Evolutionary conservation across 2,329 filamentous ascomycete species (phyloP).

Genomic region (Rutstroemia sp.): DNA sequence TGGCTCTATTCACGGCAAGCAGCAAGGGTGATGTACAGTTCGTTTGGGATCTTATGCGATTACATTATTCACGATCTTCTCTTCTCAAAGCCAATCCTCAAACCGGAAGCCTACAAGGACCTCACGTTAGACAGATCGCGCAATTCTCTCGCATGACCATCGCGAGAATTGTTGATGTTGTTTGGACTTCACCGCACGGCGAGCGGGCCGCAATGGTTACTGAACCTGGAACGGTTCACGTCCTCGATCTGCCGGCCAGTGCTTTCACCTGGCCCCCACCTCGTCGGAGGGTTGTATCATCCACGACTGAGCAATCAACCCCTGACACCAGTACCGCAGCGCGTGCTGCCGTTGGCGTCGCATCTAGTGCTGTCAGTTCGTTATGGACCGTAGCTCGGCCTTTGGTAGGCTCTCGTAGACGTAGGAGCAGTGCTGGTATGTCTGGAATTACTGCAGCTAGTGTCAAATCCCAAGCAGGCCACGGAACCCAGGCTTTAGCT

Average conservation of each 20-base stretch:
- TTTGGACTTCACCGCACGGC: conserved; percentile 75
- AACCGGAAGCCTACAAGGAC: conserved; percentile 33
- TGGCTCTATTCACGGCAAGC: conserved; percentile 71
- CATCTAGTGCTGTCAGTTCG: conserved; percentile 28
- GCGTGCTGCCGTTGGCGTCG: conserved; percentile 35
- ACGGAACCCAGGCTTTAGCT: conserved; percentile 66
- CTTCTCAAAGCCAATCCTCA: conserved; percentile 46
- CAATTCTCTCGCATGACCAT: conserved; percentile 89
- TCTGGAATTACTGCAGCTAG: conserved; percentile 22
- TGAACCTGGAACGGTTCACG: conserved; percentile 88
- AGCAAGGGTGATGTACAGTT: conserved; percentile 78
- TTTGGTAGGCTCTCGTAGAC: conserved; percentile 25
- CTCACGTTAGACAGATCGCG: conserved; percentile 72
- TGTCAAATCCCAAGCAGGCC: conserved; percentile 46
- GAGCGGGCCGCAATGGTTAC: conserved; percentile 85
- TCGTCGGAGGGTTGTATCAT: conserved; percentile 34
- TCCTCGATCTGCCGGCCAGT: conserved; percentile 76
- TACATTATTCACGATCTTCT: conserved; percentile 56
- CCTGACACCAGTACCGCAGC: conserved; percentile 38
- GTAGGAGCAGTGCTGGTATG: conserved; percentile 27
- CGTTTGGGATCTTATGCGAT: conserved; percentile 70
- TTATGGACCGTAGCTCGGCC: conserved; percentile 29
- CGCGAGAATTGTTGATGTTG: conserved; percentile 81
- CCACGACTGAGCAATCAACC: conserved; percentile 12
- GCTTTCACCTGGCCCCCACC: conserved; percentile 77